Evolutionary conservation across 768 basidiomycete species (phyloP).

Genomic region (Podaxis sp.): DNA sequence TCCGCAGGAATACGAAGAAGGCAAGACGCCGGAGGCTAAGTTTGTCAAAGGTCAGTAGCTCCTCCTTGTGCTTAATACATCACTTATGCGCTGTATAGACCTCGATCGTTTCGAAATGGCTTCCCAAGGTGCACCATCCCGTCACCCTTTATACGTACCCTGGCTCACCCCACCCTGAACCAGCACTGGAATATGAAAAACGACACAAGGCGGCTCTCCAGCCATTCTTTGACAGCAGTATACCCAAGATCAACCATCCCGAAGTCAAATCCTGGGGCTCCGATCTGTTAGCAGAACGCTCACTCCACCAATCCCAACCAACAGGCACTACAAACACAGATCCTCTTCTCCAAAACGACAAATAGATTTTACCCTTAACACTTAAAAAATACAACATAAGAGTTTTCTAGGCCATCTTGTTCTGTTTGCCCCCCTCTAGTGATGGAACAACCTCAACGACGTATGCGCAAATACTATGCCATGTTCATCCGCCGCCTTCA

Average conservation of each 20-base stretch:
- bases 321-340: no score
- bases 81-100: conserved; percentile 42
- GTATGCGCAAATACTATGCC: conserved; percentile 92
- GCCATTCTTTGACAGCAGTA: conserved; percentile 77
- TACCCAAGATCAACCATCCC: conserved; percentile 69
- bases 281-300: conserved; percentile 52
- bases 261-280: conserved; percentile 75
- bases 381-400: background rate
- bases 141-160: background rate
- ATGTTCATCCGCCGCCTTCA: conserved; percentile 95
- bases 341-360: background rate
- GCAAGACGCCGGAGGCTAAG: conserved; percentile 67
- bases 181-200: conserved; percentile 76
- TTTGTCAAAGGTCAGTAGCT: conserved; percentile 76
- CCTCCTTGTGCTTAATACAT: background rate
- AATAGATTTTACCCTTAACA: background rate
- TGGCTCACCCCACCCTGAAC: background rate
- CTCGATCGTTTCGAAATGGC: conserved; percentile 90
- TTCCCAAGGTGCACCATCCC: conserved; percentile 56
- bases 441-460: conserved; percentile 85
- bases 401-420: background rate
- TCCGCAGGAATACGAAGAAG: conserved; percentile 80
- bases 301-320: no score
- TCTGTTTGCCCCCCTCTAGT: conserved; percentile 38
- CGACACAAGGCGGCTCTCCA: conserved; percentile 54